Conservation (phyloP, 2,329 filamentous ascomycete genomes). For the Colletotrichum liriopes region DNA sequence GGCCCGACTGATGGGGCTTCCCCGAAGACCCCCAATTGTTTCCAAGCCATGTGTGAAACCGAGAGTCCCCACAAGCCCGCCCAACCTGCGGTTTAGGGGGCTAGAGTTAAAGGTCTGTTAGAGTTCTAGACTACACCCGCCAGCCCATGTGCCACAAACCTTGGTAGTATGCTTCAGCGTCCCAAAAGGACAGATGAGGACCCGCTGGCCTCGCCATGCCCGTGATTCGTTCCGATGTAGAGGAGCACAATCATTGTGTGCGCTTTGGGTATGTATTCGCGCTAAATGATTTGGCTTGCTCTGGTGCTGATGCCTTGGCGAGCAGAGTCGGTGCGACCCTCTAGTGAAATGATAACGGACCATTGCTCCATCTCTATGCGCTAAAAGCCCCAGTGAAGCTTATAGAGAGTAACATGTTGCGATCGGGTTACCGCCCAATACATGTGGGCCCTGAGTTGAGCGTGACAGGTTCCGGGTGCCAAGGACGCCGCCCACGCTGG, state of each 20-base stretch:
- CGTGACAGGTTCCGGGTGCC: conserved; percentile 9
- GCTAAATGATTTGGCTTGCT: conserved; percentile 10
- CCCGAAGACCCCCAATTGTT: background rate
- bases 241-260: background rate
- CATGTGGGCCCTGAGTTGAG: background rate
- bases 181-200: background rate
- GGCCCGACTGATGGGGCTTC: background rate
- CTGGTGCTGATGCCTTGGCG: conserved; percentile 11
- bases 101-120: conserved; percentile 8
- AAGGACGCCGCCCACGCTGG: conserved; percentile 9
- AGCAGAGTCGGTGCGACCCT: conserved; percentile 7
- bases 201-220: conserved; percentile 6
- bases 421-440: background rate
- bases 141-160: conserved; percentile 32
- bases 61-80: background rate
- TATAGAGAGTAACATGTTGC: background rate
- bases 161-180: conserved; percentile 20
- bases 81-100: background rate
- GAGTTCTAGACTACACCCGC: conserved; percentile 31
- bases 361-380: conserved; percentile 2
- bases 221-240: conserved; percentile 4
- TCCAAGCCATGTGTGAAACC: background rate
- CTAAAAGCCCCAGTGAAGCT: conserved; percentile 5
- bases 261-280: background rate
- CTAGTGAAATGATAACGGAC: background rate